These are phyloP conservation scores for Furcasterigmium furcatum DNA, from an alignment of 2,329 filamentous ascomycete genomes.

Conservation along the genomic window DNA sequence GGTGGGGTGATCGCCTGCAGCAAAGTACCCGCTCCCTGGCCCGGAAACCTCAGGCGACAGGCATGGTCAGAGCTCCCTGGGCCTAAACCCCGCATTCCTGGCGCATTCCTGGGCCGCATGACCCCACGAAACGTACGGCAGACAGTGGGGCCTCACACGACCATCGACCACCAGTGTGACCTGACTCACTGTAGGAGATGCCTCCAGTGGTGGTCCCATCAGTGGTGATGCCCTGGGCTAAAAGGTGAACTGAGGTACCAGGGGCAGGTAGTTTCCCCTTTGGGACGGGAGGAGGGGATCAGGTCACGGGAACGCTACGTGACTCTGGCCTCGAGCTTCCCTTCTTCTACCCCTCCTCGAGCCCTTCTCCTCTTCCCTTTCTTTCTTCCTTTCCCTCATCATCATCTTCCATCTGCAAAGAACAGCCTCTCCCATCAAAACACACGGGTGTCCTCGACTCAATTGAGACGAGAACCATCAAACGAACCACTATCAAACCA, in stretches of 20 bases:
- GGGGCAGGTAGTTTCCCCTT: conserved; percentile 1
- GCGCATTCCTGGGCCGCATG: conserved; percentile 15
- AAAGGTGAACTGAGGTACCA: not conserved
- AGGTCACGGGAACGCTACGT: conserved; percentile 2
- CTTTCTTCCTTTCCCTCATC: conserved; percentile 13
- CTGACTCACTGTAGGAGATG: not conserved
- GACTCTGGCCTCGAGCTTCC: conserved; percentile 11
- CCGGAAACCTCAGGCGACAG: too few relatives aligned
- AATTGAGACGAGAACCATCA: conserved; percentile 4
- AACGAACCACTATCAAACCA: not conserved
- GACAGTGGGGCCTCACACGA: conserved; percentile 9
- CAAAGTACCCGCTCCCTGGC: too few relatives aligned
- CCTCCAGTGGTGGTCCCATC: not conserved
- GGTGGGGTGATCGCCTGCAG: not conserved
- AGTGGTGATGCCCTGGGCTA: not conserved
- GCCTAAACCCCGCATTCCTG: conserved; percentile 20
- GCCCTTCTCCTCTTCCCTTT: conserved; percentile 14
- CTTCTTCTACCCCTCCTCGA: conserved; percentile 16
- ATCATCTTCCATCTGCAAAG: conserved; percentile 10
- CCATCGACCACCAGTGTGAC: too few relatives aligned
- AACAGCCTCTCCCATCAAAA: conserved; percentile 11
- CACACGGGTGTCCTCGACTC: conserved; percentile 1
- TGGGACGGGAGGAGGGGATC: conserved; percentile 6
- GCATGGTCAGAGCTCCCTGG: conserved; percentile 5
- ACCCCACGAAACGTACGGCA: conserved; percentile 19